Percentiles rank a stretch among this genome's conserved stretches.
Conservation (phyloP, 2,329 filamentous ascomycete genomes). For the Trichoderma atrobrunneum region DNA sequence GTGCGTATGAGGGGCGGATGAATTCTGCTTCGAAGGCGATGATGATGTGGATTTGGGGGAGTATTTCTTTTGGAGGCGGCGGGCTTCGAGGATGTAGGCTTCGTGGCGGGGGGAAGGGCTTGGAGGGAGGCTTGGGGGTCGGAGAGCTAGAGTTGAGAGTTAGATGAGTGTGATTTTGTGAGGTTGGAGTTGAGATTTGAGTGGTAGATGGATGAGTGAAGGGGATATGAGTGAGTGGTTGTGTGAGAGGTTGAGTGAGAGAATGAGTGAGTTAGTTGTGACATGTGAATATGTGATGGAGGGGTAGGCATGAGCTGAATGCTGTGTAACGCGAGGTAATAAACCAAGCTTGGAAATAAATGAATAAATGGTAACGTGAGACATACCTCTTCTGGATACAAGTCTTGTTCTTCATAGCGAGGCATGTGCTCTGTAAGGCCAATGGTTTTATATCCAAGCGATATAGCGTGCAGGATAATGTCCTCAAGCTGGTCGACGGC, state of each 20-base stretch:
- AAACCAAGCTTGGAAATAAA: background rate
- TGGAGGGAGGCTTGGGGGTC: conserved; percentile 49
- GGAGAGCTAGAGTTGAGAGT: conserved; percentile 29
- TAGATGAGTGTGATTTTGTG: background rate
- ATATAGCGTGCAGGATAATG: conserved; percentile 75
- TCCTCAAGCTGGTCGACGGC: conserved; percentile 82
- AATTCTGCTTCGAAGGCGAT: conserved; percentile 94
- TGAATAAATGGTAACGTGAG: background rate
- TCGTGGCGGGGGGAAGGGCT: conserved; percentile 56
- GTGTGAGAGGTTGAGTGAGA: background rate
- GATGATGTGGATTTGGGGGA: conserved; percentile 69
- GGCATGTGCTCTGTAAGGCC: conserved; percentile 96
- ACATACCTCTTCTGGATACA: conserved; percentile 85
- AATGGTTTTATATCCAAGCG: conserved; percentile 75
- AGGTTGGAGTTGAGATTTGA: background rate
- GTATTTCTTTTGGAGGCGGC: conserved; percentile 69
- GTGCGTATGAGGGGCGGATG: conserved; percentile 66
- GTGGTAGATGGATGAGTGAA: background rate
- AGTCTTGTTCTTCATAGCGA: conserved; percentile 66
- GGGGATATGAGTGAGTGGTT: background rate
- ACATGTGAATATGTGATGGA: conserved; percentile 4
- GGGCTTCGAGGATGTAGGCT: conserved; percentile 73
- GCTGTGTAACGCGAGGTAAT: background rate
- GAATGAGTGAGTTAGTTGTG: background rate
- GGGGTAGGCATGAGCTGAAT: conserved; percentile 23